Evolutionary conservation across 2,329 filamentous ascomycete genomes (phyloP).

Genomic region (Colletotrichum cereale): DNA sequence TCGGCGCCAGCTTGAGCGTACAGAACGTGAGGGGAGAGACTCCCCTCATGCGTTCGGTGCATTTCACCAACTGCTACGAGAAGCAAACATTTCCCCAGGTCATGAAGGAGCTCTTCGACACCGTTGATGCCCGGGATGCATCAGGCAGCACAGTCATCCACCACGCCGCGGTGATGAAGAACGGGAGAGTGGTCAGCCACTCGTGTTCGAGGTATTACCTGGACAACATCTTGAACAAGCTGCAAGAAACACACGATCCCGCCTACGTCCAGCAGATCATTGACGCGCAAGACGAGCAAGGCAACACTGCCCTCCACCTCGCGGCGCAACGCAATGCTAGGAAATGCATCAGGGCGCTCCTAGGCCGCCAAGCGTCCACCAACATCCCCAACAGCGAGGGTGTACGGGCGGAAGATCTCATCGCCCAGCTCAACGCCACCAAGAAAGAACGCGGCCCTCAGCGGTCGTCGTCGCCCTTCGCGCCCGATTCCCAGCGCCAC

Average conservation of each 20-base stretch:
- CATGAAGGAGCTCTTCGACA: slow-evolving; percentile 85
- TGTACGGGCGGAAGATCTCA: slow-evolving; percentile 86
- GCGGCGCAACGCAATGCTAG: slow-evolving; percentile 86
- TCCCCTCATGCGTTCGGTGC: slow-evolving; percentile 91
- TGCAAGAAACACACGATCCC: slow-evolving; percentile 82
- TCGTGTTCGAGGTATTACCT: slow-evolving; percentile 93
- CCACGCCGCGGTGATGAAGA: slow-evolving; percentile 90
- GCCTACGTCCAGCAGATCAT: slow-evolving; percentile 83
- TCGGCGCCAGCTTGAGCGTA: slow-evolving; percentile 80
- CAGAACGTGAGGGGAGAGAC: slow-evolving; percentile 85
- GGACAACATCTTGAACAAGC: slow-evolving; percentile 88
- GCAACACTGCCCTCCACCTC: slow-evolving; percentile 85
- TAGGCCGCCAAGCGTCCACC: slow-evolving; percentile 84
- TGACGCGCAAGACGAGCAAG: slow-evolving; percentile 85
- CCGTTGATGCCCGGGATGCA: slow-evolving; percentile 83
- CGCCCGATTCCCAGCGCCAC: slow-evolving; percentile 70
- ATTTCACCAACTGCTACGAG: slow-evolving; percentile 97
- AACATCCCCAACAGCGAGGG: slow-evolving; percentile 87
- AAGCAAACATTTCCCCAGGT: slow-evolving; percentile 90
- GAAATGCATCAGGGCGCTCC: slow-evolving; percentile 86
- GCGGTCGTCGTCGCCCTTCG: slow-evolving; percentile 81
- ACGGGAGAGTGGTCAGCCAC: slow-evolving; percentile 84
- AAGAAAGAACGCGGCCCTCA: slow-evolving; percentile 75
- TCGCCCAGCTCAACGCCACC: slow-evolving; percentile 79
- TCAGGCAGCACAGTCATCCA: slow-evolving; percentile 92